phyloP scores from a whole-genome alignment of 2,329 filamentous ascomycete genomes.

The Neopestalotiopsis sp. region DNA sequence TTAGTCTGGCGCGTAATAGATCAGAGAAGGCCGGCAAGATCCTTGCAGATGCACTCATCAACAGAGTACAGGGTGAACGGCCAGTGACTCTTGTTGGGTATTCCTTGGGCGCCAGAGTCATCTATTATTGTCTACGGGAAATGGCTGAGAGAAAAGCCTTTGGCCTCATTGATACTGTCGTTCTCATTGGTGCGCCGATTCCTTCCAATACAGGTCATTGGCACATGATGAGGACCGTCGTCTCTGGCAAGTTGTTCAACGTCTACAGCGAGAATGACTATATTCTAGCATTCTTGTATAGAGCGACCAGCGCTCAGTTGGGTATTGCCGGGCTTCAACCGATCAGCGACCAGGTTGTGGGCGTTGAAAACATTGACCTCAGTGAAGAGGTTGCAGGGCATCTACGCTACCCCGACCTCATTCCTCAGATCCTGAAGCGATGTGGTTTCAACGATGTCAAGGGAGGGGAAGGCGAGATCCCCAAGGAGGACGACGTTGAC shows the following conservation, averaged over 20 bases:
- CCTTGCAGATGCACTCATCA: conserved; percentile 70
- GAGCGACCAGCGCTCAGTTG: conserved; percentile 79
- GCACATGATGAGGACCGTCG: conserved; percentile 22
- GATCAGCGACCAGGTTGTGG: conserved; percentile 65
- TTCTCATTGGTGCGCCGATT: conserved; percentile 81
- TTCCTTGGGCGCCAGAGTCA: conserved; percentile 69
- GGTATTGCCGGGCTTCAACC: conserved; percentile 85
- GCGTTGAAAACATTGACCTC: conserved; percentile 63
- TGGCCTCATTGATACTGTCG: conserved; percentile 64
- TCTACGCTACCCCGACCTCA: conserved; percentile 55
- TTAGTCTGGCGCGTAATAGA: conserved; percentile 75
- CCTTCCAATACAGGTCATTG: conserved; percentile 73
- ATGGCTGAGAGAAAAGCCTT: conserved; percentile 71
- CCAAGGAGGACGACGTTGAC: conserved; percentile 48
- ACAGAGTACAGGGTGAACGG: conserved; percentile 70
- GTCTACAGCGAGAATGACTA: conserved; percentile 89
- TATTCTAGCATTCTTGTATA: conserved; percentile 85
- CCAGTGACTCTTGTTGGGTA: conserved; percentile 72
- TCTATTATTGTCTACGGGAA: conserved; percentile 69
- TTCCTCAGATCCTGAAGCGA: conserved; percentile 54
- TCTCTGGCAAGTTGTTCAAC: conserved; percentile 79
- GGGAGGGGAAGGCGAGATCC: conserved; percentile 49
- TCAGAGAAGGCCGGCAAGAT: conserved; percentile 82
- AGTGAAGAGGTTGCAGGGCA: conserved; percentile 58
- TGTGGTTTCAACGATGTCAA: conserved; percentile 56